Percentiles rank a stretch among this genome's conserved stretches.
phyloP scores from a whole-genome alignment of 305 asterid genomes.

The Fraxinus dipetala region DNA sequence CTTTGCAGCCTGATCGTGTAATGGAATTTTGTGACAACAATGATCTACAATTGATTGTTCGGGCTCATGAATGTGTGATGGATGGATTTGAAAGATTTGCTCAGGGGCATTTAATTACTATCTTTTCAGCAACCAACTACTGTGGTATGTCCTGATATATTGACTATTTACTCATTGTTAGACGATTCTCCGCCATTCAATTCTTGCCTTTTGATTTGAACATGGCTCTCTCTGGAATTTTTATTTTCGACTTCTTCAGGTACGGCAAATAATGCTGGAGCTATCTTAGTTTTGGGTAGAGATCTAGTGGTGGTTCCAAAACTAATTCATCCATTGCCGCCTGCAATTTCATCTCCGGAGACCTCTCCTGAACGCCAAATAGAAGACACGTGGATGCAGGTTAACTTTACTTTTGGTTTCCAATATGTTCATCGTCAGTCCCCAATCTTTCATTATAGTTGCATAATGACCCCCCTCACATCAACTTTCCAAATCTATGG shows the following conservation, averaged over 20 bases:
- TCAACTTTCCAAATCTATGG: not conserved
- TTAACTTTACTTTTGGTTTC: conserved; percentile 24
- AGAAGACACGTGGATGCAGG: conserved; percentile 99
- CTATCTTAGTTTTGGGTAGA: conserved; percentile 97
- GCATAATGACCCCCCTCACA: not conserved
- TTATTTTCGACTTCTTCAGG: conserved; percentile 41
- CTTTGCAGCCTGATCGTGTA: conserved; percentile 28
- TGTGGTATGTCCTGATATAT: conserved; percentile 60
- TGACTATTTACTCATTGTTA: not conserved
- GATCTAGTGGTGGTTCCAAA: conserved; percentile 99
- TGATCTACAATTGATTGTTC: conserved; percentile 91
- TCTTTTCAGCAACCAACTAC: conserved; percentile 96
- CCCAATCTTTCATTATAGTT: not conserved
- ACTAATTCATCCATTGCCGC: conserved; percentile 92
- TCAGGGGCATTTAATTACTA: conserved; percentile 95
- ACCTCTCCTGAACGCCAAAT: conserved; percentile 85
- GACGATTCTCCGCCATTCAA: not conserved
- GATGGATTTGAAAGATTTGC: conserved; percentile 99
- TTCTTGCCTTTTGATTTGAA: not conserved
- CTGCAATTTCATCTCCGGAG: conserved; percentile 89
- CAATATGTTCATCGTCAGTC: not conserved
- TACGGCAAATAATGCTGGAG: conserved; percentile 99
- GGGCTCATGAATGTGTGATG: conserved; percentile 99
- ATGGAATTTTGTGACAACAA: conserved; percentile 97
- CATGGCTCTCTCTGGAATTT: not conserved